Conservation (phyloP, 208 protist genomes). For the Entamoeba histolytica region DNA sequence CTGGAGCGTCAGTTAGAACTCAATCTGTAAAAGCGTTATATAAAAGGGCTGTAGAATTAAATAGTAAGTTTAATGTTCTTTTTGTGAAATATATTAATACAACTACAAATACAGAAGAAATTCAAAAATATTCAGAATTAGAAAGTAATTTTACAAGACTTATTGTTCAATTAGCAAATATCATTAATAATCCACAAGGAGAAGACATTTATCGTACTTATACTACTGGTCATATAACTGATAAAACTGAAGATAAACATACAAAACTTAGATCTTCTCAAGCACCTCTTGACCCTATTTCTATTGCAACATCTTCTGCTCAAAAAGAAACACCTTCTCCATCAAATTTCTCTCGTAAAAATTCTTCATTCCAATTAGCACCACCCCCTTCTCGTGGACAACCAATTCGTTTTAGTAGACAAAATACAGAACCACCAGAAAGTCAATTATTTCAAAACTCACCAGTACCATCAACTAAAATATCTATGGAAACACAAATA, state of each 20-base stretch:
- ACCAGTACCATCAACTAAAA: too few species aligned
- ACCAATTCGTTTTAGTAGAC: background rate
- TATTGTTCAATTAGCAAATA: background rate
- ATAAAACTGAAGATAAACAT: background rate
- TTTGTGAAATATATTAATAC: background rate
- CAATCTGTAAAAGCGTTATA: background rate
- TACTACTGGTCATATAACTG: background rate
- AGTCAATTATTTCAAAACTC: background rate
- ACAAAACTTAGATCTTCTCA: too few species aligned
- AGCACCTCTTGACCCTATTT: too few species aligned
- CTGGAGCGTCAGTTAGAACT: background rate
- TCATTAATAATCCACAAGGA: background rate
- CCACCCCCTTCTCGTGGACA: background rate
- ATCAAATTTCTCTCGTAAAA: background rate
- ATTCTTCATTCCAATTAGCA: background rate
- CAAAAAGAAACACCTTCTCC: background rate
- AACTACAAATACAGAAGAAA: background rate
- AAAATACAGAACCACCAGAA: background rate
- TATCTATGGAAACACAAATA: too few species aligned
- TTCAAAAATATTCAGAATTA: background rate
- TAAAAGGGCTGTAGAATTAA: background rate
- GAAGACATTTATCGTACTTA: background rate
- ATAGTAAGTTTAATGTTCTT: background rate
- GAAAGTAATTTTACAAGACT: background rate
- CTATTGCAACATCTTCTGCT: background rate